Evolutionary conservation across 495 filamentous ascomycete species (phyloP).

Genomic region (Diplogelasinospora grovesii): DNA sequence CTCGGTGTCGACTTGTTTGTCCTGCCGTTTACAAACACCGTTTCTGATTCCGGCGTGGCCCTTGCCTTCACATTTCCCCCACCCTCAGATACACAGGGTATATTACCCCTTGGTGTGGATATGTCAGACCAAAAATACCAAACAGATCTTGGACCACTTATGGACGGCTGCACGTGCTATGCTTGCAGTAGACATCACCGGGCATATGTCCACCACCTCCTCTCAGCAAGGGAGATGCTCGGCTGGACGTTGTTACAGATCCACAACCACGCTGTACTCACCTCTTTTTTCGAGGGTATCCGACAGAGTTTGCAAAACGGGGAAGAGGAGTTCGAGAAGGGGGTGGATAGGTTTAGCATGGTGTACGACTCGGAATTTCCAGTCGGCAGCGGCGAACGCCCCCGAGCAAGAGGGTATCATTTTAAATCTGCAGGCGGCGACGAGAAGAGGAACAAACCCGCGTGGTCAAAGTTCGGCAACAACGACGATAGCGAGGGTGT

Average conservation of each 20-base stretch:
- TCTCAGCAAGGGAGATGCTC: constrained; percentile 89
- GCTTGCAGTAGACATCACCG: constrained; percentile 76
- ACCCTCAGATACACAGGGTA: constrained; percentile 9
- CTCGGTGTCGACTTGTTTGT: constrained; percentile 77
- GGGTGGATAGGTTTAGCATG: constrained; percentile 47
- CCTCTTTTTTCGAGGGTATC: constrained; percentile 65
- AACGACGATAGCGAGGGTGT: constrained; percentile 12
- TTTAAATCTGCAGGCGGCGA: constrained; percentile 62
- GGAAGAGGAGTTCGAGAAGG: constrained; percentile 55
- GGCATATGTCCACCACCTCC: constrained; percentile 81
- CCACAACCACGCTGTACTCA: constrained; percentile 73
- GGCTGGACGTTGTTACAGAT: constrained; percentile 89
- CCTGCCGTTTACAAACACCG: constrained; percentile 60
- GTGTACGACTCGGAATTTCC: constrained; percentile 65
- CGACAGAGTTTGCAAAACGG: constrained; percentile 42
- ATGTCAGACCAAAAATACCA: constrained; percentile 59
- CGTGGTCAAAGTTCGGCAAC: constrained; percentile 45
- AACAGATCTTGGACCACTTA: constrained; percentile 52
- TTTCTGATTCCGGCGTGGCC: constrained; percentile 82
- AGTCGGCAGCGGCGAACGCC: constrained; percentile 65
- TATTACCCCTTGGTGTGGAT: constrained; percentile 61
- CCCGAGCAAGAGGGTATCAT: constrained; percentile 80
- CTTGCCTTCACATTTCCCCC: constrained; percentile 71
- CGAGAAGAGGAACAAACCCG: constrained; percentile 58
- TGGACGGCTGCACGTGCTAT: constrained; percentile 65